Base-by-base conservation (phyloP, 305 asterid species). In the Fraxinus angustifolia region DNA sequence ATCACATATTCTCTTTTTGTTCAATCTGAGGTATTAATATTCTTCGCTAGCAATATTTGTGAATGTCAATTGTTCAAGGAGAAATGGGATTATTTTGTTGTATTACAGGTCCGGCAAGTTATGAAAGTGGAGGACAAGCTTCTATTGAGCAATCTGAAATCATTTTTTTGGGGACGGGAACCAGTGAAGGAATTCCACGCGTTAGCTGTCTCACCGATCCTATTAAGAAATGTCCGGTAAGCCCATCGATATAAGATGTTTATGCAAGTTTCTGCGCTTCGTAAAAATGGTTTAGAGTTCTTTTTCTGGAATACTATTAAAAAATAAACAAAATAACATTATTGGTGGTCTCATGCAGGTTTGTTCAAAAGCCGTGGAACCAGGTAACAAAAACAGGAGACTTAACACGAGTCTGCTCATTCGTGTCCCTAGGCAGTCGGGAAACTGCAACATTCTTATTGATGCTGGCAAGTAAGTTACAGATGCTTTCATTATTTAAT, bases 161-260 rank as follows among this genome's bases (percentile, higher is more conserved):
- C 79, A 81, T 92, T 78, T 96, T 96, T 80, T 36, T 92, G 11
- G 99, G 98, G 80, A 94, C 98, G 14, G 99, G 98, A 77, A 96
- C 99, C 77, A 96, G 99, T 86, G 98, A 96, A 87, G 99, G 99
- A 82, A 93, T 96, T 85, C 98, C 98, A 3, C 97, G 99, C 3
- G 98, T 96, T 82, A 96, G 99, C 92, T 96, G 99, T 90, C 99
- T 96, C 79, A 94, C 99, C 40, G 83, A 94, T 82, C 93, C 95
- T 83, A 30, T 85, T 73, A 91, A 88, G 83, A 84, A 85, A 83
- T 96, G 99, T 83, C 90, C 90, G 11, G 98, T 96, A 85, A 89
- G 93, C 79, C 40, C 50, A 28, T 45, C 40, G 21, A 23, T 36
- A 58, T 77, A 36, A 28, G 14, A 42, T 10, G 45, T 42, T 79